Evolutionary conservation across 495 filamentous ascomycete species (phyloP).

Genomic region (Aspergillus olivimuriae): DNA sequence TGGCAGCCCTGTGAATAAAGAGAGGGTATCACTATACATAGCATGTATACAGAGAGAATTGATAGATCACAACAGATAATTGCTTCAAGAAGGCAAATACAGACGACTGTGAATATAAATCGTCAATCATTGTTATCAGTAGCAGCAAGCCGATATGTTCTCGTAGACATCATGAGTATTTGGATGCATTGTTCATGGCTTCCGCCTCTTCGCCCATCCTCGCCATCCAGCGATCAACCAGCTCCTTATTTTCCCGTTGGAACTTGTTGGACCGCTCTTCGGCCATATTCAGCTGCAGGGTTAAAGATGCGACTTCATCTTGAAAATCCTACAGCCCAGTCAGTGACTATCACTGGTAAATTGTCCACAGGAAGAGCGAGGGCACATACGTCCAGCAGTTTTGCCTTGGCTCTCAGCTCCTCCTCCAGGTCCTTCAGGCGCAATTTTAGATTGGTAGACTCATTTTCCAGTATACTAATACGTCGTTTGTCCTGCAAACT

Average conservation of each 20-base stretch:
- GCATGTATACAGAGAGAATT: constrained; percentile 1
- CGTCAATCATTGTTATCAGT: too few species aligned
- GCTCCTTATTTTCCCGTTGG: constrained; percentile 76
- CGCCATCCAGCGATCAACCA: constrained; percentile 87
- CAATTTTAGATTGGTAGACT: constrained; percentile 52
- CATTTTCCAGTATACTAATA: constrained; percentile 55
- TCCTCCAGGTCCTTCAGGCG: constrained; percentile 76
- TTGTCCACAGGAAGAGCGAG: too few species aligned
- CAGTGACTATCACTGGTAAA: too few species aligned
- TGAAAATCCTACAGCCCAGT: constrained; percentile 69
- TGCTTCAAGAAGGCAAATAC: background rate
- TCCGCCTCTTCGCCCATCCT: constrained; percentile 81
- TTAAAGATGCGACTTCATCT: constrained; percentile 80
- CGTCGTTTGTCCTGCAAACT: constrained; percentile 47
- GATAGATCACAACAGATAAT: background rate
- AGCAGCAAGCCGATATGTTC: too few species aligned
- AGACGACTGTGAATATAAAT: too few species aligned
- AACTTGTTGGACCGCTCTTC: constrained; percentile 64
- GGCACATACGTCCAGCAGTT: constrained; percentile 67
- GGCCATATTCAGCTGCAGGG: constrained; percentile 80
- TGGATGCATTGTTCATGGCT: constrained; percentile 66
- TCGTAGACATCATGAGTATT: constrained; percentile 29
- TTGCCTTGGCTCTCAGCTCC: constrained; percentile 75
- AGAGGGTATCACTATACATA: constrained; percentile 11
- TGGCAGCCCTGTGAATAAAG: constrained; percentile 1